Conservation (phyloP, 148 eudicot species). For the Nyssa sinensis region DNA sequence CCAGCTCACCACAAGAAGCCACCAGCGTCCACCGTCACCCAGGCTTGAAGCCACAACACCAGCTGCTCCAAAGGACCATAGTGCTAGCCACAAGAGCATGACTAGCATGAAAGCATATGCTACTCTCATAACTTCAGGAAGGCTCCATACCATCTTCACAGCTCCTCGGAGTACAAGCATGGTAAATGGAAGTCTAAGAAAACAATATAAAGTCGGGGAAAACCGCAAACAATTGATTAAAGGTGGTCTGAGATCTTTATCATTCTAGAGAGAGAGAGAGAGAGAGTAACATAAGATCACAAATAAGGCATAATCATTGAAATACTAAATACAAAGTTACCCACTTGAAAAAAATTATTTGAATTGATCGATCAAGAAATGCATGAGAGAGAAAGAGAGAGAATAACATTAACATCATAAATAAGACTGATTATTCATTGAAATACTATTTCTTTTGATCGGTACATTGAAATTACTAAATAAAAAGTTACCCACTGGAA, state of each 20-base stretch:
- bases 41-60: constrained; percentile 89
- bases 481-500: neutral
- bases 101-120: constrained; percentile 66
- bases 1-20: constrained; percentile 99
- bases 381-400: too few relatives aligned
- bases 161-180: constrained; percentile 96
- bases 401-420: too few relatives aligned
- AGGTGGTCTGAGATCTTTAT: neutral
- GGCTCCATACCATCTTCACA: constrained; percentile 88
- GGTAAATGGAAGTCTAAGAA: constrained; percentile 75
- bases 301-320: neutral
- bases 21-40: constrained; percentile 89
- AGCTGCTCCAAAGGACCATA: constrained; percentile 95
- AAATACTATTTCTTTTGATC: too few relatives aligned
- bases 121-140: constrained; percentile 80
- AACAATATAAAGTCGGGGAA: neutral
- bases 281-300: neutral
- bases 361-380: neutral
- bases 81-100: constrained; percentile 78
- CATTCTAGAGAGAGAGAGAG: neutral
- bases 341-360: neutral
- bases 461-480: too few relatives aligned
- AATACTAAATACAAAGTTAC: neutral
- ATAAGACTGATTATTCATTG: neutral
- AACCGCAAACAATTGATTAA: neutral